Evolutionary conservation across 768 basidiomycete species (phyloP), one percentile per base, ranked within the genome.

Genomic region (Leucosporidium yakuticum): DNA sequence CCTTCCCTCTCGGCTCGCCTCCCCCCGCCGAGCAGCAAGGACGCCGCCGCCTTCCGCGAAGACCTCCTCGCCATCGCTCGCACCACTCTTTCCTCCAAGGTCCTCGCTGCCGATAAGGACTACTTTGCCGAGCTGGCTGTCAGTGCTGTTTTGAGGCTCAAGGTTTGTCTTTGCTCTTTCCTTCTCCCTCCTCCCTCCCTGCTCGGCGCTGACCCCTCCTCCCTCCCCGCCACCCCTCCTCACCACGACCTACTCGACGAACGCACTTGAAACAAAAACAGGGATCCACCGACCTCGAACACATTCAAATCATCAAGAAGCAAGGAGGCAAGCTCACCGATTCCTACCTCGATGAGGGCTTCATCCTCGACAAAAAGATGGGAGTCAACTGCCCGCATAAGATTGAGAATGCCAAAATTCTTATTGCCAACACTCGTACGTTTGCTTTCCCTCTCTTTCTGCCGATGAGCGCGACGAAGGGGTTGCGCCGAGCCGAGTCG

Each of bases 291-390:
- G 89, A 98, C 80, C 83, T 99, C 44, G 95, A 99, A 73, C 93
- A 97, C 79, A 97, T 99, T 73, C 95, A 99, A 80, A 88, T 98
- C 79, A 99, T 98, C 82, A 99, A 99, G 84, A 97, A 97, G 80
- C 91, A 90, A n/a, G 95, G 95, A 65, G 95, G 95, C 60, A 99
- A 97, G 82, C 83, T 99, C 75, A 95, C 92, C 0, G 95, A 98
- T 76, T 95, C 92, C 9, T 99, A 98, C 82, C 85, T 99, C 44
- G 94, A 96, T 76, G 96, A 98, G 82, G 95, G 94, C 31, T 99
- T 98, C 82, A 98, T 99, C 76, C 86, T 99, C 32, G 93, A 98
- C 80, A 99, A 99, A 82, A 83, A 85, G 14, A 95, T 98, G 64
- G 90, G 90, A 15, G 88, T 89, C 27, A 95, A 95, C 81, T 93